Conservation (phyloP, 2,329 filamentous ascomycete genomes). For the Colletotrichum liaoningense region DNA sequence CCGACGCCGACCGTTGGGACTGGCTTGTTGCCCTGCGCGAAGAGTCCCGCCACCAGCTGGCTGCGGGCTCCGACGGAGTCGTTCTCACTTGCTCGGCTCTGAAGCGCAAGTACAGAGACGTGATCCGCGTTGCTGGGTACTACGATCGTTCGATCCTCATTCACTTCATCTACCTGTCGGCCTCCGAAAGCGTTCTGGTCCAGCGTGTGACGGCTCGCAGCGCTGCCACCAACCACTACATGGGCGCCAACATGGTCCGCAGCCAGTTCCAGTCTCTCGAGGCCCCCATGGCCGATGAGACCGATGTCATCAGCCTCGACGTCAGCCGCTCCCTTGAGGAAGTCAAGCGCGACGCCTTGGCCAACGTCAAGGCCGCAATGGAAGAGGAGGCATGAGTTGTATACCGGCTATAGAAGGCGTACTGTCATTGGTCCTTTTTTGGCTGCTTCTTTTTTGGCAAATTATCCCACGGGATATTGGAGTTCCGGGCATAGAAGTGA, state of each 20-base stretch:
- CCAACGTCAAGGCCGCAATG: slow-evolving; percentile 66
- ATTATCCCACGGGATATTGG: slow-evolving; percentile 30
- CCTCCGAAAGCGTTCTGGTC: slow-evolving; percentile 79
- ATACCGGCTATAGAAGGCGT: background rate
- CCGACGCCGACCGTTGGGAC: slow-evolving; percentile 96
- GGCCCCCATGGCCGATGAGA: slow-evolving; percentile 77
- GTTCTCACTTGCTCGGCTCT: slow-evolving; percentile 96
- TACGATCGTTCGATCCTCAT: slow-evolving; percentile 79
- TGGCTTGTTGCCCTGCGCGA: slow-evolving; percentile 87
- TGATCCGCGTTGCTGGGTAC: slow-evolving; percentile 84
- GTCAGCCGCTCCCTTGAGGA: slow-evolving; percentile 69
- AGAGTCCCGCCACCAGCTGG: slow-evolving; percentile 69
- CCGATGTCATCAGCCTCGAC: slow-evolving; percentile 78
- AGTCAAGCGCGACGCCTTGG: slow-evolving; percentile 71
- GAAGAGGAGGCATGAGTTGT: slow-evolving; percentile 43
- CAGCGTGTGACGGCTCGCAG: slow-evolving; percentile 76
- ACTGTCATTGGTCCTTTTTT: slow-evolving; percentile 21
- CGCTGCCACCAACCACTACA: slow-evolving; percentile 81
- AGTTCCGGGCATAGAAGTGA: slow-evolving; percentile 33
- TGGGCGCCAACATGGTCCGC: slow-evolving; percentile 95
- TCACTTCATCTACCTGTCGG: slow-evolving; percentile 93
- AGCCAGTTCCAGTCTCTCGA: slow-evolving; percentile 93
- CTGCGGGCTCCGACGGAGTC: slow-evolving; percentile 75
- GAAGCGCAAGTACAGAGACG: slow-evolving; percentile 97
- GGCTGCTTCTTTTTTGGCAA: slow-evolving; percentile 17